Base-by-base conservation (phyloP, 345 rosid genomes). In the Bruguiera gymnorhiza region DNA sequence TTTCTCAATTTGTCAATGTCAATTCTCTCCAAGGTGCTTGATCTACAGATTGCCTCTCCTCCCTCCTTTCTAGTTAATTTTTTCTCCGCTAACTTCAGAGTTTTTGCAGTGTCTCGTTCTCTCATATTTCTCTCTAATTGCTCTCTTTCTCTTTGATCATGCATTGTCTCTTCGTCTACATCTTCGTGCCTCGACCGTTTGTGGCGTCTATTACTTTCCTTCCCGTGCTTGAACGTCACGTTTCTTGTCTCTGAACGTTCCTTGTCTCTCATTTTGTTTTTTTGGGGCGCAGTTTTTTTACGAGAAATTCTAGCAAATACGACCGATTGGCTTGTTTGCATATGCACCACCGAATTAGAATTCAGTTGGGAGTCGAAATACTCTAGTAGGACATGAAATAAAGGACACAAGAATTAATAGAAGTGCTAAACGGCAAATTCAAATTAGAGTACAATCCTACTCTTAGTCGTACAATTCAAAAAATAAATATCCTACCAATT, bases 111-210 rank as follows among this genome's bases (percentile, higher is more conserved):
- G 86, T 94, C 98, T 52, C 97, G 91, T 43, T 84, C 95, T 84
- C 84, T 88, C 62, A 94, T 50, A 78, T 89, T 84, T 76, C 56
- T 85, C 79, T 94, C 98, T 62, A 94, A 78, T 58, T 91, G 88
- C 78, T 91, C 95, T 79, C 83, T 89, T 82, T 94, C 98, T 73
- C 77, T 86, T 79, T 91, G 97, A 79, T 94, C 98, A 54, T 81
- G 98, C 81, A 79, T 24, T 74, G 88, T 88, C 81, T 94, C 98
- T 72, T 86, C 75, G 63, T 64, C 68, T 65, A 82, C 84, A 16
- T 84, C 85, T 8, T 71, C 75, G 66, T 88, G 91, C 75, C 98
- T 84, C 60, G 88, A 91, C 65, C 93, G 82, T 79, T 94, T 91
- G 83, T 78, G 81, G 26, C 63, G 79, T 70, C 75, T 68, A 69